Percentiles rank a stretch among this genome's conserved stretches.
Conservation (phyloP, 352 stramenopile species). For the Globisporangium ultimum region DNA sequence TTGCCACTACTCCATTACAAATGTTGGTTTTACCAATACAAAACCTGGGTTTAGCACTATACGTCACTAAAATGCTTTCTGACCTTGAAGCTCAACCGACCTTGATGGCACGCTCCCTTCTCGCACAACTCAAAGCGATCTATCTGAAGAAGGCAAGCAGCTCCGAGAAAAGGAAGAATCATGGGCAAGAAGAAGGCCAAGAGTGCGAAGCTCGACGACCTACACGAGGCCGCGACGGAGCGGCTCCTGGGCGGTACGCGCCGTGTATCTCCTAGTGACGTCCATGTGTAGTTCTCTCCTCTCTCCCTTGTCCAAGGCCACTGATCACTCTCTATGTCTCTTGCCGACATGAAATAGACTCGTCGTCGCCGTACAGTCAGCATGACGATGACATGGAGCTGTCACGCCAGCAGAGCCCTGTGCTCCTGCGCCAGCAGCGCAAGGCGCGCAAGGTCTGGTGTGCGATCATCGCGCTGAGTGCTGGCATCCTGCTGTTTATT, state of each 20-base stretch:
- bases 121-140: conserved; percentile 17
- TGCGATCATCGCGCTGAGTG: conserved; percentile 72
- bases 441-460: conserved; percentile 79
- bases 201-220: conserved; percentile 31
- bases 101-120: neutral
- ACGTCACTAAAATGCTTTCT: neutral
- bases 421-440: conserved; percentile 44
- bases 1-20: neutral
- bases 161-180: conserved; percentile 33
- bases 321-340: neutral
- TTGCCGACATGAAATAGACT: neutral
- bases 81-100: conserved; percentile 32
- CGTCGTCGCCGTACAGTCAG: conserved; percentile 10
- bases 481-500: conserved; percentile 82
- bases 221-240: conserved; percentile 35
- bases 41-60: neutral
- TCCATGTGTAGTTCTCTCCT: neutral
- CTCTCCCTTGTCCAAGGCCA: neutral
- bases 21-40: conserved; percentile 13
- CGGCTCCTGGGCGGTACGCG: conserved; percentile 43
- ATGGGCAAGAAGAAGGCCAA: conserved; percentile 71
- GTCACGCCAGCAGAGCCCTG: conserved; percentile 31
- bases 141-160: conserved; percentile 17
- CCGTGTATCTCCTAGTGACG: neutral
- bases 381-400: conserved; percentile 17